Conservation (phyloP, 1,284 basidiomycete genomes). For the Grifola frondosa region DNA sequence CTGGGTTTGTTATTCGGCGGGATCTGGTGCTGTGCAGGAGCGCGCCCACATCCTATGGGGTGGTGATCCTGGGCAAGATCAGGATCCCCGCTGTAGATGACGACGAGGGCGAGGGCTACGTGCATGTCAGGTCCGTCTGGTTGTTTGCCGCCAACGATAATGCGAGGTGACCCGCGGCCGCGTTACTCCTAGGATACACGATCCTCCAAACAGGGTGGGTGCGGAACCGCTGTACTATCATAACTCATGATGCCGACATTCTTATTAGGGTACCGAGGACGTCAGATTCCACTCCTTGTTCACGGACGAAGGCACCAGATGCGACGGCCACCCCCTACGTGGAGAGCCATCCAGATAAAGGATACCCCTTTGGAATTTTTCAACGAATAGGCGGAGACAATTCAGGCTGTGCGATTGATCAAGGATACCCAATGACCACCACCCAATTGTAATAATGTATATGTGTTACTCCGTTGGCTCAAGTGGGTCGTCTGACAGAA, state of each 20-base stretch:
- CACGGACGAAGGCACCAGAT: slow-evolving; percentile 59
- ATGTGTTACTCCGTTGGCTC: too few relatives aligned
- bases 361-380: slow-evolving; percentile 69
- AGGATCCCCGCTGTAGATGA: slow-evolving; percentile 66
- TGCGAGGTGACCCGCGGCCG: background rate
- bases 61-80: slow-evolving; percentile 74
- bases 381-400: slow-evolving; percentile 50
- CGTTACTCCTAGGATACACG: slow-evolving; percentile 57
- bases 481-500: too few relatives aligned
- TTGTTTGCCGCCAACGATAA: background rate
- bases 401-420: too few relatives aligned
- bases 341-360: slow-evolving; percentile 60
- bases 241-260: slow-evolving; percentile 3
- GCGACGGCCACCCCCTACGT: slow-evolving; percentile 53
- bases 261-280: slow-evolving; percentile 57
- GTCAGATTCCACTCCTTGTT: slow-evolving; percentile 70
- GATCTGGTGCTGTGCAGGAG: slow-evolving; percentile 60
- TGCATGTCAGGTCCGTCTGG: slow-evolving; percentile 66
- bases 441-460: too few relatives aligned
- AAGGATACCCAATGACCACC: too few relatives aligned
- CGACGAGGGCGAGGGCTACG: slow-evolving; percentile 58
- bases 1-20: slow-evolving; percentile 49
- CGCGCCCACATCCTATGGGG: slow-evolving; percentile 57
- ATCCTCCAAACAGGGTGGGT: slow-evolving; percentile 67
- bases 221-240: slow-evolving; percentile 1